phyloP scores from a whole-genome alignment of 495 filamentous ascomycete genomes.

The Talaromyces adpressus region DNA sequence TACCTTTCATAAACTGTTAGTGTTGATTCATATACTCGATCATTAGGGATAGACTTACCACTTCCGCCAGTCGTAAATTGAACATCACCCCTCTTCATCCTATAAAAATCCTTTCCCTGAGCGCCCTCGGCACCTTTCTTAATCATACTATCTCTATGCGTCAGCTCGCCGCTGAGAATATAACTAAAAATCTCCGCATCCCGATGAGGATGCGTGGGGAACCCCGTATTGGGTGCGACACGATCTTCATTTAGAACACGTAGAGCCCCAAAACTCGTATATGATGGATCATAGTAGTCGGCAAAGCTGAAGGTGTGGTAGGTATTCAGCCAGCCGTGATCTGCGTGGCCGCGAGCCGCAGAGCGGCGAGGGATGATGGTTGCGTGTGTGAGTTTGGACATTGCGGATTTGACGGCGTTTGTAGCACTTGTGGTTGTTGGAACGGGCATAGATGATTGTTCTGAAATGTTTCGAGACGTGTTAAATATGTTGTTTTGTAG shows the following conservation, averaged over 20 bases:
- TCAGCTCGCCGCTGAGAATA: slow-evolving; percentile 70
- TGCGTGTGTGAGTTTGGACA: slow-evolving; percentile 54
- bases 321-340: slow-evolving; percentile 79
- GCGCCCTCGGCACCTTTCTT: slow-evolving; percentile 48
- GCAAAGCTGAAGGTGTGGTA: slow-evolving; percentile 82
- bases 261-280: slow-evolving; percentile 58
- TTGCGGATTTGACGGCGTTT: slow-evolving; percentile 16
- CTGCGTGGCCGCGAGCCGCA: slow-evolving; percentile 57
- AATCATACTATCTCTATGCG: slow-evolving; percentile 72
- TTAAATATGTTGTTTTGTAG: not conserved
- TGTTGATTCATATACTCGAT: not conserved
- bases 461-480: not conserved
- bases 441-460: slow-evolving; percentile 3
- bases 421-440: not conserved
- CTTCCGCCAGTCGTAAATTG: slow-evolving; percentile 78
- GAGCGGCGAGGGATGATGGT: slow-evolving; percentile 58
- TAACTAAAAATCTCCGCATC: slow-evolving; percentile 83
- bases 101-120: slow-evolving; percentile 52
- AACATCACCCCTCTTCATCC: slow-evolving; percentile 69
- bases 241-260: slow-evolving; percentile 82
- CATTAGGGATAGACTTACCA: slow-evolving; percentile 26
- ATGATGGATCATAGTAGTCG: slow-evolving; percentile 59
- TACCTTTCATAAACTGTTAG: slow-evolving; percentile 33
- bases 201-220: slow-evolving; percentile 73
- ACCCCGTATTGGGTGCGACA: slow-evolving; percentile 58